Conservation (phyloP, 805 yeast species). For the Candida nitratophila region DNA sequence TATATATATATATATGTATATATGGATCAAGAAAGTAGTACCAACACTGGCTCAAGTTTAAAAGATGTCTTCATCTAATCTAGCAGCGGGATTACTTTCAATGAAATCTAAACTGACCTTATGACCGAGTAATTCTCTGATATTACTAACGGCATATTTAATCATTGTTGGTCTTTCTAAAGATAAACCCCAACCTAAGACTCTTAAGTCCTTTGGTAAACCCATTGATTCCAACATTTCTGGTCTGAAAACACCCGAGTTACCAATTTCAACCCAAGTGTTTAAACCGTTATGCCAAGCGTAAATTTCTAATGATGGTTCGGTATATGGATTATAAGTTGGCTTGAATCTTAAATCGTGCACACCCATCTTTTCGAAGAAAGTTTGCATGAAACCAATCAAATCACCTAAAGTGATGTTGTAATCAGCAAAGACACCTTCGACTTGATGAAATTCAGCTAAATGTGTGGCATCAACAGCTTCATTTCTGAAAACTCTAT, state of each 20-base stretch:
- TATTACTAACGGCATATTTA: constrained; percentile 90
- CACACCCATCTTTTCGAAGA: constrained; percentile 97
- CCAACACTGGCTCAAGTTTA: too few relatives aligned
- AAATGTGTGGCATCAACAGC: constrained; percentile 99
- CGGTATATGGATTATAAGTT: constrained; percentile 98
- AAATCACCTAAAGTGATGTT: constrained; percentile 91
- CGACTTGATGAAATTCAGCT: constrained; percentile 99
- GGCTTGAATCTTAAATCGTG: constrained; percentile 94
- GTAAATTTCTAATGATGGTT: constrained; percentile 95
- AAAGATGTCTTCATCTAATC: constrained; percentile 73
- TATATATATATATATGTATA: background rate
- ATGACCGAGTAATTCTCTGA: constrained; percentile 95
- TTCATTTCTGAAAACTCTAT: constrained; percentile 98
- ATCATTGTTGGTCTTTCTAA: constrained; percentile 99
- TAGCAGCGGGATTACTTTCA: constrained; percentile 95
- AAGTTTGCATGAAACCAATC: constrained; percentile 97
- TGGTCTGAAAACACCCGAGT: constrained; percentile 99
- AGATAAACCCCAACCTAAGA: constrained; percentile 94
- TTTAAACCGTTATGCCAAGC: constrained; percentile 92
- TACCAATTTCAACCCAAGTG: constrained; percentile 99
- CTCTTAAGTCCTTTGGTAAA: constrained; percentile 87
- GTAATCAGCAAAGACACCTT: constrained; percentile 97
- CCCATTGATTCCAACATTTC: constrained; percentile 99
- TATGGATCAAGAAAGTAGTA: too few relatives aligned
- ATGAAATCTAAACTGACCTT: constrained; percentile 92